A percentile compares a stretch with the other conserved stretches of the same genome.
Evolutionary conservation across 164 flowering plant species (phyloP).

Genomic region (Vitis rotundifolia): DNA sequence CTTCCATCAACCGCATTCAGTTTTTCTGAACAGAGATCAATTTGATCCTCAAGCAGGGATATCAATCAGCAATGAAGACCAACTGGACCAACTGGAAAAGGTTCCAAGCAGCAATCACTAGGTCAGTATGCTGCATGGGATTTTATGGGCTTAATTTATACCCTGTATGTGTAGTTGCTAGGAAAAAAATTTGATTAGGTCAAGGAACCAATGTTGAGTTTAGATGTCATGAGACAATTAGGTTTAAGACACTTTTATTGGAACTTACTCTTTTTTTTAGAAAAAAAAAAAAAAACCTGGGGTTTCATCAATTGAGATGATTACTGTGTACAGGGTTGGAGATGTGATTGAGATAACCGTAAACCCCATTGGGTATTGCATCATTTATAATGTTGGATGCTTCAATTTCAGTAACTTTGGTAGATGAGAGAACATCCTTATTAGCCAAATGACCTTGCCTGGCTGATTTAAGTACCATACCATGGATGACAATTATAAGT

Average conservation of each 20-base stretch:
- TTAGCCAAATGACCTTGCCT: no score
- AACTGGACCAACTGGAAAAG: conserved; percentile 29
- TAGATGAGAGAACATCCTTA: no score
- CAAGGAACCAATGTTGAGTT: background rate
- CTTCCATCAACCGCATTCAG: conserved; percentile 37
- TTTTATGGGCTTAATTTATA: background rate
- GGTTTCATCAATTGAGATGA: background rate
- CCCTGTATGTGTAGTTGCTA: conserved; percentile 4
- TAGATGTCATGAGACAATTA: background rate
- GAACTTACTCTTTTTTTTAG: background rate
- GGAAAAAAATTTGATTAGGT: conserved; percentile 5
- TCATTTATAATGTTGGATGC: background rate
- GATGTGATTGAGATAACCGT: background rate
- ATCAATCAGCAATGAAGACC: conserved; percentile 27
- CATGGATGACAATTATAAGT: no score
- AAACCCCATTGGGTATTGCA: no score
- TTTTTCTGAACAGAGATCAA: conserved; percentile 35
- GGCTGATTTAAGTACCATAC: no score
- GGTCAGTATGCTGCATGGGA: conserved; percentile 5
- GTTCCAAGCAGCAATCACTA: conserved; percentile 24
- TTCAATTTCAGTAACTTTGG: background rate
- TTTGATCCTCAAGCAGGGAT: conserved; percentile 30
- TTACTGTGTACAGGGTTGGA: no score
- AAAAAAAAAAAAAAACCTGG: background rate
- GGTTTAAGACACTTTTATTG: background rate